A percentile compares a stretch with the other conserved stretches of the same genome.
Evolutionary conservation across 306 rosid genomes (phyloP).

Genomic region (Quercus berberidifolia): DNA sequence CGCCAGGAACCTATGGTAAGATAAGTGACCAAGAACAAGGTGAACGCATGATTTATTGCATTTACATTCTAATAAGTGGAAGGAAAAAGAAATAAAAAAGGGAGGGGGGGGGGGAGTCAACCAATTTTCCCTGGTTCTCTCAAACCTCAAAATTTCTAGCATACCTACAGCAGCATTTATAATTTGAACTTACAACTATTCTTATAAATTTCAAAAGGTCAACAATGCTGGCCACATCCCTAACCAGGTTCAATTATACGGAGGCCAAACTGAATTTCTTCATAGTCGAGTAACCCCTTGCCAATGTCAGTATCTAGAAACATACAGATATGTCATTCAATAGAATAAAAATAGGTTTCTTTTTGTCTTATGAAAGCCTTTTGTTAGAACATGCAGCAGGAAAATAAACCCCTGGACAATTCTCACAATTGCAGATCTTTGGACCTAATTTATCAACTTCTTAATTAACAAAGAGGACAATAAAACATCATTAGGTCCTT

Average conservation of each 20-base stretch:
- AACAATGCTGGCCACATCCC: too few relatives aligned
- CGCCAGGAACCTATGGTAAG: slow-evolving; percentile 17
- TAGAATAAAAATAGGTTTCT: not conserved
- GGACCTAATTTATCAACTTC: not conserved
- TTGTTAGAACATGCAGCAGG: not conserved
- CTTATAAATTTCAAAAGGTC: not conserved
- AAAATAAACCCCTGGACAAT: not conserved
- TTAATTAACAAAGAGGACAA: not conserved
- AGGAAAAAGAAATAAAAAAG: too few relatives aligned
- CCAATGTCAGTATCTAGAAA: not conserved
- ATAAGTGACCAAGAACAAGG: not conserved
- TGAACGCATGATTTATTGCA: not conserved
- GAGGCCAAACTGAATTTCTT: not conserved
- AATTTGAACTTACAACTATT: not conserved
- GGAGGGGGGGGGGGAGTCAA: not conserved
- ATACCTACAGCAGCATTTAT: not conserved
- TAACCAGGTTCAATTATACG: not conserved
- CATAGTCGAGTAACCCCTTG: not conserved
- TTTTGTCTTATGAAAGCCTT: not conserved
- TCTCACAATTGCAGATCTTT: not conserved
- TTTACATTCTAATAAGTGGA: not conserved
- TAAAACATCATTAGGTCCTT: not conserved
- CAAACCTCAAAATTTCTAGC: not conserved
- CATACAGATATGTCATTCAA: too few relatives aligned
- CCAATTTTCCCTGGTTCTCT: not conserved